phyloP scores from a whole-genome alignment of 2,329 filamentous ascomycete genomes.

The Aspergillus niger region DNA sequence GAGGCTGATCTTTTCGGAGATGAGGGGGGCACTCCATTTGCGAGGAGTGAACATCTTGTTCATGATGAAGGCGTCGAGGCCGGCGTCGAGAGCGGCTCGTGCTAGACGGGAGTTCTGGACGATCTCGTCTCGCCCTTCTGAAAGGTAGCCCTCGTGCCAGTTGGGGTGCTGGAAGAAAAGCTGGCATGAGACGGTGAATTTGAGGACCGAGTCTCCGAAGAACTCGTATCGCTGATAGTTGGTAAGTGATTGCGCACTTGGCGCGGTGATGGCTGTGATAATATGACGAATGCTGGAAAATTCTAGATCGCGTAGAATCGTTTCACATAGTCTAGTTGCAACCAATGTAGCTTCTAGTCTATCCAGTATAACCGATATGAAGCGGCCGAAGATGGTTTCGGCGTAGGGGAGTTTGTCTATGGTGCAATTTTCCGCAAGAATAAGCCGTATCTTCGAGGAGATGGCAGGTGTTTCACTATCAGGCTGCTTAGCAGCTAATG shows the following conservation, averaged over 20 bases:
- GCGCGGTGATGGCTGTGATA: slow-evolving; percentile 69
- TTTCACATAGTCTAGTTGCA: slow-evolving; percentile 61
- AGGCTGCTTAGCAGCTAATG: slow-evolving; percentile 5
- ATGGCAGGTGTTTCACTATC: slow-evolving; percentile 13
- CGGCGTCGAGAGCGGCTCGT: slow-evolving; percentile 61
- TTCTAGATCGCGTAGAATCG: slow-evolving; percentile 54
- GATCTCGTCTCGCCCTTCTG: slow-evolving; percentile 65
- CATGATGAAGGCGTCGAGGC: slow-evolving; percentile 73
- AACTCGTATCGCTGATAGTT: slow-evolving; percentile 88
- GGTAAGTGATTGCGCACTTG: slow-evolving; percentile 58
- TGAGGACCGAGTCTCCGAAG: slow-evolving; percentile 80
- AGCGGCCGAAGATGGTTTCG: slow-evolving; percentile 55
- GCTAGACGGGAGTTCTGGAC: slow-evolving; percentile 76
- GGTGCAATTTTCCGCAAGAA: slow-evolving; percentile 30
- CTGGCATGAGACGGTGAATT: slow-evolving; percentile 69
- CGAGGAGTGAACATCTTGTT: slow-evolving; percentile 65
- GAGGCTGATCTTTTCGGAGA: slow-evolving; percentile 40
- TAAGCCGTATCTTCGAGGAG: slow-evolving; percentile 20
- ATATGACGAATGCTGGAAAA: slow-evolving; percentile 61
- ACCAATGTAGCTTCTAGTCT: slow-evolving; percentile 67
- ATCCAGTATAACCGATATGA: slow-evolving; percentile 73
- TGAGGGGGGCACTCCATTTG: slow-evolving; percentile 72
- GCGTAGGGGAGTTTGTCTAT: slow-evolving; percentile 48
- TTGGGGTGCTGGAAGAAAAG: slow-evolving; percentile 61
- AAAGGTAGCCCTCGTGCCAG: slow-evolving; percentile 78